Evolutionary conservation across 1,284 basidiomycete species (phyloP), one percentile per base, ranked within the genome.

Genomic region (Coniferiporia sulphurascens): DNA sequence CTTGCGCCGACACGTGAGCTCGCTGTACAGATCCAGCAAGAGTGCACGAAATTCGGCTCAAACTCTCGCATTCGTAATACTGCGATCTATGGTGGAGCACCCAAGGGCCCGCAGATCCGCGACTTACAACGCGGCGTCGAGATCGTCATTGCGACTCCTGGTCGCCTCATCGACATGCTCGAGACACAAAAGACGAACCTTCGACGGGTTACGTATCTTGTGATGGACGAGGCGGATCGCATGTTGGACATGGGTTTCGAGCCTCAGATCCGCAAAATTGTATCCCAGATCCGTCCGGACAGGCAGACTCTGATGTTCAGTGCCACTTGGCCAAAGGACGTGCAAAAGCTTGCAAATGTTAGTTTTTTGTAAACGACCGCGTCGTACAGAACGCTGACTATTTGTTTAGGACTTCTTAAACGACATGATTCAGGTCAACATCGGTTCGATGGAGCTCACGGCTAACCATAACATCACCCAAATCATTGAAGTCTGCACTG

Each of bases 161-260:
- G 91, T 62, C 89, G 91, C 65, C 78, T 94, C 55, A 96, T 96
- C 66, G 93, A 96, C 71, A 95, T 96, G 94, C 81, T 96, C 22
- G 97, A 99, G 79, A 87, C 85, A 4, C 87, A 91, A 71, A 98
- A 98, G 79, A 98, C 95, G 54, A 98, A 98, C 76, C 83, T 99
- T 59, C 91, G 89, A 63, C 89, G 96, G 53, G 84, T 99, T 60
- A 99, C 96, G 46, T 99, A 99, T 76, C 83, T 99, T 55, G 96
- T 99, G 71, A 94, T 99, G 89, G 96, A 99, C 74, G 97, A 99
- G 76, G 96, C 96, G 59, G 96, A 98, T 78, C 91, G 94, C 68
- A 96, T 96, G 93, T 83, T 96, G 65, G 93, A 96, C 78, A 96
- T 96, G 94, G 95, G 96, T 84, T 99, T 99, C 78, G 96, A 99